A percentile compares a stretch with the other conserved stretches of the same genome.
Conservation (phyloP, 768 basidiomycete species). For the Lentinula sp. region DNA sequence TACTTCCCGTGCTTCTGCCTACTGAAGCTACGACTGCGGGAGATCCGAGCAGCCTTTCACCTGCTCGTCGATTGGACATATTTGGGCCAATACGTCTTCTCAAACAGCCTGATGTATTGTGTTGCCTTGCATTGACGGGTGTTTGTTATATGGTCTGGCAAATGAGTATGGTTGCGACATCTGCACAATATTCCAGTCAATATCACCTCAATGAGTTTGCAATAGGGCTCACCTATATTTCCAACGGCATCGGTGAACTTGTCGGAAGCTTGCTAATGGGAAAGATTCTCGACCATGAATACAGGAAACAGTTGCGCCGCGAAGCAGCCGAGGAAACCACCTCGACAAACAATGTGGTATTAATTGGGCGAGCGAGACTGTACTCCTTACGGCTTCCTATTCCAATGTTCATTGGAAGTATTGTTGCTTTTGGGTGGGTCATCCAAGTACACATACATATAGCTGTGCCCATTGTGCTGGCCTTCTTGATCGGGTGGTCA, state of each 20-base stretch:
- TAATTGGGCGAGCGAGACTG: conserved; percentile 1
- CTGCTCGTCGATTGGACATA: not conserved
- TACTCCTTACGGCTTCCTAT: not conserved
- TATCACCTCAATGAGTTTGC: not conserved
- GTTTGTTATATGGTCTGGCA: not conserved
- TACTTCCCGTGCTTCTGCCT: not conserved
- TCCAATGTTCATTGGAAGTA: not conserved
- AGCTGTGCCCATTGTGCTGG: not conserved
- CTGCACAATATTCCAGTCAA: not conserved
- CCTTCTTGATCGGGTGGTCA: conserved; percentile 5
- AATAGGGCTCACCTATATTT: conserved; percentile 1
- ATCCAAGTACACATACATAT: not conserved
- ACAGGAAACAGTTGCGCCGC: not conserved
- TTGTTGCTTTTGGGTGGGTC: not conserved
- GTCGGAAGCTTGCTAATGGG: conserved; percentile 2
- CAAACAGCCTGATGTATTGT: not conserved
- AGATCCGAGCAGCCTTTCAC: not conserved
- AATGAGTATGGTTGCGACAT: not conserved
- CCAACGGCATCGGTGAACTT: conserved; percentile 2
- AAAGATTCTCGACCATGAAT: not conserved
- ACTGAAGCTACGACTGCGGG: not conserved
- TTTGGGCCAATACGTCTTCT: not conserved
- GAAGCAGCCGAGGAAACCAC: not conserved
- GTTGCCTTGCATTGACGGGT: not conserved
- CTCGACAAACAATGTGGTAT: not conserved